Percentiles rank a stretch among this genome's conserved stretches.
These are phyloP conservation scores for Kazachstania martiniae DNA, from an alignment of 805 yeast genomes.

Conservation along the genomic window DNA sequence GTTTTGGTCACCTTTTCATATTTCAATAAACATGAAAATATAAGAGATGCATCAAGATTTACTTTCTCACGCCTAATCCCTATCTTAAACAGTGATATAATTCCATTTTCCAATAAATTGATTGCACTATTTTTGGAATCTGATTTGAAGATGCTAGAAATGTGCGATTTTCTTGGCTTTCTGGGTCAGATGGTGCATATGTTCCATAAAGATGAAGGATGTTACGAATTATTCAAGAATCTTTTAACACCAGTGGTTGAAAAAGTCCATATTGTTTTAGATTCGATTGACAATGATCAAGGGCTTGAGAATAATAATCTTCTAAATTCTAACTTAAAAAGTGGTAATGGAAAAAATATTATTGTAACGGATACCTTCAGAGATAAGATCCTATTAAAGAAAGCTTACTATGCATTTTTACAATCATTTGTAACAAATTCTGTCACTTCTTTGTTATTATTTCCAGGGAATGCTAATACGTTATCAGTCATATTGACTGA, in stretches of 20 bases:
- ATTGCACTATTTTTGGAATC: slow-evolving; percentile 53
- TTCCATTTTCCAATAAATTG: slow-evolving; percentile 53
- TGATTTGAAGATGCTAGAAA: slow-evolving; percentile 49
- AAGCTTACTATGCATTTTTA: slow-evolving; percentile 58
- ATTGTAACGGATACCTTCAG: slow-evolving; percentile 51
- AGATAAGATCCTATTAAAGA: slow-evolving; percentile 56
- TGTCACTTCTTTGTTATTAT: slow-evolving; percentile 63
- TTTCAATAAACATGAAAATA: slow-evolving; percentile 50
- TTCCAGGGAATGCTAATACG: slow-evolving; percentile 50
- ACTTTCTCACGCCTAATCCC: slow-evolving; percentile 82
- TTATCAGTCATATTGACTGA: slow-evolving; percentile 53
- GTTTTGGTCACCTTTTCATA: slow-evolving; percentile 74
- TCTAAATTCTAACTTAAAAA: background rate
- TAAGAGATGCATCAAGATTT: slow-evolving; percentile 80
- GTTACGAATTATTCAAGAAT: slow-evolving; percentile 64
- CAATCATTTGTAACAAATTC: slow-evolving; percentile 66
- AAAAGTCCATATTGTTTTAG: slow-evolving; percentile 46
- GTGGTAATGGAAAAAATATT: slow-evolving; percentile 15
- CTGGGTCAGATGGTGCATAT: slow-evolving; percentile 80
- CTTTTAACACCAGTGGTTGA: slow-evolving; percentile 63
- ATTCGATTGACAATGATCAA: slow-evolving; percentile 29
- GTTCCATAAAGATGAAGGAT: slow-evolving; percentile 52
- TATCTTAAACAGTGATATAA: slow-evolving; percentile 43
- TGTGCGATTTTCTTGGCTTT: slow-evolving; percentile 74
- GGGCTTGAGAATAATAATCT: slow-evolving; percentile 2